A percentile compares a stretch with the other conserved stretches of the same genome.
phyloP scores from a whole-genome alignment of 148 eudicot genomes.

The Nepenthes mirabilis region DNA sequence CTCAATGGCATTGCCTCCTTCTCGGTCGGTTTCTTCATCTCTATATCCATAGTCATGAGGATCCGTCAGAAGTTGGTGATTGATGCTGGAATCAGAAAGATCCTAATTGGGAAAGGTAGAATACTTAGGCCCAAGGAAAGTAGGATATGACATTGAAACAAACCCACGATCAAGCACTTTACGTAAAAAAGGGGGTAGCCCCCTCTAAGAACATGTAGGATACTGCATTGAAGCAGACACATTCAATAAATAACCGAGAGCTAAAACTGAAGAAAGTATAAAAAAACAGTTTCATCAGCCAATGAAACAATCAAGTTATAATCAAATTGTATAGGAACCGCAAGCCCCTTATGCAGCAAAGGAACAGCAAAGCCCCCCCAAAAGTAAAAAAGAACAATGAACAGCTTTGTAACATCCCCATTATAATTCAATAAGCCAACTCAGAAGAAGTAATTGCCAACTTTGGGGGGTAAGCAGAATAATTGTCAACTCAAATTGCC shows the following conservation, averaged over 20 bases:
- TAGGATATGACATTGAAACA: not conserved
- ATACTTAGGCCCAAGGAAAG: not conserved
- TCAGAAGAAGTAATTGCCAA: not conserved
- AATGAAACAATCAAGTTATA: too few relatives aligned
- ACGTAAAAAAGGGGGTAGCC: too few relatives aligned
- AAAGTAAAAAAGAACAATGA: too few relatives aligned
- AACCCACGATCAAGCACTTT: not conserved
- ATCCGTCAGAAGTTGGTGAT: slow-evolving; percentile 17
- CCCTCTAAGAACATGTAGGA: too few relatives aligned
- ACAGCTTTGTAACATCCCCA: not conserved
- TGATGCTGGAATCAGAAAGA: slow-evolving; percentile 24
- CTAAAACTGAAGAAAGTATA: too few relatives aligned
- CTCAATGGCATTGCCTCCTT: slow-evolving; percentile 25
- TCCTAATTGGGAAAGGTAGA: slow-evolving; percentile 19
- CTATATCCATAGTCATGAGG: slow-evolving; percentile 33
- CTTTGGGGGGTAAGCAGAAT: not conserved
- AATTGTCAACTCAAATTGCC: not conserved
- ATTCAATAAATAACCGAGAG: too few relatives aligned
- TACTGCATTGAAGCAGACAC: too few relatives aligned
- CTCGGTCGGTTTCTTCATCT: slow-evolving; percentile 19
- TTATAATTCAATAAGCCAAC: not conserved
- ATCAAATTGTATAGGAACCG: too few relatives aligned
- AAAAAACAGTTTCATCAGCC: too few relatives aligned
- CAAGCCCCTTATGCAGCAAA: too few relatives aligned
- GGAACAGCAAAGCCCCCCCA: too few relatives aligned